These are phyloP conservation scores for Trametes coccinea DNA, from an alignment of 768 basidiomycete genomes.

Conservation along the genomic window DNA sequence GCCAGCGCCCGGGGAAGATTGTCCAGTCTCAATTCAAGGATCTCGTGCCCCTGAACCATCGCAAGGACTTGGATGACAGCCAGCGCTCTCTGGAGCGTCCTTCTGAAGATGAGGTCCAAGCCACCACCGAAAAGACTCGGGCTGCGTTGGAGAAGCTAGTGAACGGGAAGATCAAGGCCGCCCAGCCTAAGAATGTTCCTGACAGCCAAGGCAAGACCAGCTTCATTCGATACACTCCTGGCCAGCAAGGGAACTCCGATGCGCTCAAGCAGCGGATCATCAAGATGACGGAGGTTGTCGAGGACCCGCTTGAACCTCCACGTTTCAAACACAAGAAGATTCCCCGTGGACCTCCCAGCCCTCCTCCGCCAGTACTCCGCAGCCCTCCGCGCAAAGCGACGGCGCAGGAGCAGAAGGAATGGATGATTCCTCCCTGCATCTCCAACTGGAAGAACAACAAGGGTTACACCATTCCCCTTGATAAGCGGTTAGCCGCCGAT, in stretches of 20 bases:
- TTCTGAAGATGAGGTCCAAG: conserved; percentile 88
- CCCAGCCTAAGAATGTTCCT: conserved; percentile 94
- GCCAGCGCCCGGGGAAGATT: conserved; percentile 81
- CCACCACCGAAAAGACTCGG: conserved; percentile 88
- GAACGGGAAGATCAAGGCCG: conserved; percentile 96
- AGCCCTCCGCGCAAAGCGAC: conserved; percentile 97
- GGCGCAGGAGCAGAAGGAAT: conserved; percentile 97
- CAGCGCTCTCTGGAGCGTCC: conserved; percentile 85
- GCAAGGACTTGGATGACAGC: conserved; percentile 81
- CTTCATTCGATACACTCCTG: conserved; percentile 96
- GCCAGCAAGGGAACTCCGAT: conserved; percentile 71
- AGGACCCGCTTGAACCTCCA: conserved; percentile 96
- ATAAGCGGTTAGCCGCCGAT: conserved; percentile 97
- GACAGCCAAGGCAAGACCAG: conserved; percentile 79
- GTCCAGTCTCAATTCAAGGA: conserved; percentile 98
- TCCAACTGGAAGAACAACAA: conserved; percentile 99
- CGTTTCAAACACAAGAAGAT: conserved; percentile 99
- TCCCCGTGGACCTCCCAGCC: conserved; percentile 92
- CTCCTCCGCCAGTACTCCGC: conserved; percentile 92
- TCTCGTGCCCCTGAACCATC: conserved; percentile 86
- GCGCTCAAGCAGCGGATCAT: conserved; percentile 93
- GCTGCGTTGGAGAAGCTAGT: conserved; percentile 92
- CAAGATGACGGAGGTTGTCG: conserved; percentile 98
- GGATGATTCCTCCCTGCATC: conserved; percentile 99
- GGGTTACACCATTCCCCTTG: conserved; percentile 98